Evolutionary conservation across 176 grass and related monocot genomes (phyloP).

Genomic region (Musa itinerans): DNA sequence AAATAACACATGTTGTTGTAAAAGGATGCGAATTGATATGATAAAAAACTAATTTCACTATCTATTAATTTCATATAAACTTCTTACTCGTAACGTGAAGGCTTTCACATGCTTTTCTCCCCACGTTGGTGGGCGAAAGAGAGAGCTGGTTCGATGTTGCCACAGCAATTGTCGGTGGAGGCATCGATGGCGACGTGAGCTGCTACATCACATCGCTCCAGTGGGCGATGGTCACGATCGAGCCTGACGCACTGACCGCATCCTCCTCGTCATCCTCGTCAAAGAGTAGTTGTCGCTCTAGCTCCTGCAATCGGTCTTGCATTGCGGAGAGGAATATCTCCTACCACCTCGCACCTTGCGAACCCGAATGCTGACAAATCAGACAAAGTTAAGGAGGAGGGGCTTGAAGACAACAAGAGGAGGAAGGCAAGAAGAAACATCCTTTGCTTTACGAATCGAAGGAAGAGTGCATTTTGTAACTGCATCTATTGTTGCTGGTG

Average conservation of each 20-base stretch:
- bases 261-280: constrained; percentile 47
- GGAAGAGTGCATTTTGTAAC: constrained; percentile 49
- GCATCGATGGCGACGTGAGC: constrained; percentile 20
- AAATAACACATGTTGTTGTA: too few species aligned
- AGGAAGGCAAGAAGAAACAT: neutral
- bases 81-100: accelerated
- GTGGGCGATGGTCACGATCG: constrained; percentile 48
- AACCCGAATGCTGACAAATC: constrained; percentile 36
- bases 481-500: constrained; percentile 19
- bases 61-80: too few species aligned
- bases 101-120: too few species aligned
- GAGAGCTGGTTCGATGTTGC: constrained; percentile 21
- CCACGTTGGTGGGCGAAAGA: constrained; percentile 37
- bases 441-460: constrained; percentile 49
- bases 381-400: constrained; percentile 29
- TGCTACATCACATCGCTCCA: constrained; percentile 60
- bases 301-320: constrained; percentile 46
- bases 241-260: constrained; percentile 45
- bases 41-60: too few species aligned
- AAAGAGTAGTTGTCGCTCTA: constrained; percentile 66
- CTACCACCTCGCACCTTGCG: constrained; percentile 16
- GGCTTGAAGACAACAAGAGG: neutral
- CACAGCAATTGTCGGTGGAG: neutral
- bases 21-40: accelerated
- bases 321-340: constrained; percentile 27